Base-by-base conservation (phyloP, 2,329 filamentous ascomycete species). In the Aureobasidium sp. region DNA sequence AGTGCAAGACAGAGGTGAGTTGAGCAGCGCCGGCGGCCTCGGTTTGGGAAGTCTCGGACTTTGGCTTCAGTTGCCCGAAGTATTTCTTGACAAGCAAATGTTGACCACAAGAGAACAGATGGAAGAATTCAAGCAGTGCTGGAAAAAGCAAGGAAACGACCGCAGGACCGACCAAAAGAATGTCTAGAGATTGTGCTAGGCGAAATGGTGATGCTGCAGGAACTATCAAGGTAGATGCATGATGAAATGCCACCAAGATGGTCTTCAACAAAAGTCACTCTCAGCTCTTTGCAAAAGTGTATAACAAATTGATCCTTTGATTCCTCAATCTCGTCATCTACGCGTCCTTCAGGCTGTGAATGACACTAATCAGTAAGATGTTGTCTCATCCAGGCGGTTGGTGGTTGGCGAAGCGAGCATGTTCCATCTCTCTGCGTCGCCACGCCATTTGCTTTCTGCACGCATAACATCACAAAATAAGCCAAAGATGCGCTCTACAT, bases 81-180 rank as follows among this genome's bases (percentile, higher is more conserved):
- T 37, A 17, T 19, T 21, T 10, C 8, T 34, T 34, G n/a, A 24
- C n/a, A 10, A 42, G 24, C 21, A 32, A 24, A 29, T 37, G 35
- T 27, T 56, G 42, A 56, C 19, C 11, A 19, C 6, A 17, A 6
- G 11, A 5, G 2, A 21, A 32, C 61, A 97, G 91, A 94, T 97
- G 86, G 85, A 93, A 66, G 77, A 79, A 2, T 97, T 97, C 67
- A 84, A 83, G 64, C 79, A 85, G 63, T 97, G 91, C 70, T 97
- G 91, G 91, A 95, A 94, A 72, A 78, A 77, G 58, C 84, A 94
- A 63, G 84, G 89, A 44, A 97, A 97, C 68, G 84, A 95, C 63
- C 74, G 86, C 67, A 81, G 93, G 63, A 96, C 90, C 0, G 78
- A 78, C 51, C 84, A 79, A 37, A 91, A 89, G 65, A 84, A 95